Conservation (phyloP, 805 yeast genomes). For the Hagleromyces aurorensis region DNA sequence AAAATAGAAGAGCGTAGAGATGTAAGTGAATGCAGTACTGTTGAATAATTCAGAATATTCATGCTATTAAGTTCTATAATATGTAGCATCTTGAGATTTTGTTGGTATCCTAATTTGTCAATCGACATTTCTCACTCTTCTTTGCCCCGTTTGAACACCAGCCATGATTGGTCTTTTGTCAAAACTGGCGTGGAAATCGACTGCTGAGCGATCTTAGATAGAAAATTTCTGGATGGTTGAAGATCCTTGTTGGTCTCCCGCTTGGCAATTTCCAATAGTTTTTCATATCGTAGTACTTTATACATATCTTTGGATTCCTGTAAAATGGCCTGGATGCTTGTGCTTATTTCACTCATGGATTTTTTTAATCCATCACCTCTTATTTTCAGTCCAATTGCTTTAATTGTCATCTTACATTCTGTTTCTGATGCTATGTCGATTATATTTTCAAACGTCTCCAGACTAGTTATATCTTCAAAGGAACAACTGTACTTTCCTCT, state of each 20-base stretch:
- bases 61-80: too few species aligned
- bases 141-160: too few species aligned
- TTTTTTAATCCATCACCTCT: conserved; percentile 1
- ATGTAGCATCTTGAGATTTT: too few species aligned
- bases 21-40: too few species aligned
- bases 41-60: too few species aligned
- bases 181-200: conserved; percentile 12
- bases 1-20: too few species aligned
- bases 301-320: conserved; percentile 21
- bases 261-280: conserved; percentile 22
- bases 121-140: too few species aligned
- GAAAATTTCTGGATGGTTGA: conserved; percentile 8
- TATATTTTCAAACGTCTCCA: conserved; percentile 4
- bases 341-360: conserved; percentile 3
- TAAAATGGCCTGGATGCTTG: conserved; percentile 17
- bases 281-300: conserved; percentile 19
- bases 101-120: too few species aligned
- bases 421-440: conserved; percentile 1
- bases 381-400: conserved; percentile 7
- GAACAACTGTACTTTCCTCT: conserved; percentile 6
- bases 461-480: conserved; percentile 5
- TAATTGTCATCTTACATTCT: conserved; percentile 4
- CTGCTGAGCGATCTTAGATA: conserved; percentile 12
- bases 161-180: conserved; percentile 11
- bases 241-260: conserved; percentile 5